phyloP scores from a whole-genome alignment of 2,329 filamentous ascomycete species.

The Didymella exigua region DNA sequence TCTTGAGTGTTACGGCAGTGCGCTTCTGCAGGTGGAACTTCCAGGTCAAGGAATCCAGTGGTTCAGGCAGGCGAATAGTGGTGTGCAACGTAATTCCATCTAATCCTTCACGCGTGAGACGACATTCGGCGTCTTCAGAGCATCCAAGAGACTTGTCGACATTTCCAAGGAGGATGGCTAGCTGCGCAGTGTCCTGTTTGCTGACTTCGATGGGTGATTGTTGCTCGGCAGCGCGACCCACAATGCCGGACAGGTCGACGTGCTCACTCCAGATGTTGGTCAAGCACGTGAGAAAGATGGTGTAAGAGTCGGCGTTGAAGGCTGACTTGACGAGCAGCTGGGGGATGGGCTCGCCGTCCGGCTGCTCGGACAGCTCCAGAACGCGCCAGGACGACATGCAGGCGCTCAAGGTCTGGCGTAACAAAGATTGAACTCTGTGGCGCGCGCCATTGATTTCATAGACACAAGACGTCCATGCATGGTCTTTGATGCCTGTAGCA shows the following conservation, averaged over 20 bases:
- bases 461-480: neutral
- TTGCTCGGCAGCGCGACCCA: constrained; percentile 65
- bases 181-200: constrained; percentile 67
- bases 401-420: neutral
- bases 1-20: constrained; percentile 51
- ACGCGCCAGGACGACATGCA: constrained; percentile 45
- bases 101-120: constrained; percentile 37
- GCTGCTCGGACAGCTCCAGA: constrained; percentile 34
- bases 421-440: neutral
- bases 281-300: constrained; percentile 71
- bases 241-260: constrained; percentile 66
- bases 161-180: constrained; percentile 69
- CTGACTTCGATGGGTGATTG: constrained; percentile 76
- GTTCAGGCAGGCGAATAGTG: constrained; percentile 65
- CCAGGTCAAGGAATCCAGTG: constrained; percentile 69
- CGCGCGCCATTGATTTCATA: neutral
- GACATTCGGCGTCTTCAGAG: constrained; percentile 45
- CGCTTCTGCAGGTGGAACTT: constrained; percentile 60
- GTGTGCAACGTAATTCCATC: constrained; percentile 59
- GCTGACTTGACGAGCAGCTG: constrained; percentile 67
- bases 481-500: neutral
- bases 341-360: constrained; percentile 52
- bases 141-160: constrained; percentile 57
- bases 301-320: constrained; percentile 65
- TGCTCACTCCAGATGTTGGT: constrained; percentile 74